Conservation (phyloP, 768 basidiomycete genomes). For the Termitomyces bulborhizus region DNA sequence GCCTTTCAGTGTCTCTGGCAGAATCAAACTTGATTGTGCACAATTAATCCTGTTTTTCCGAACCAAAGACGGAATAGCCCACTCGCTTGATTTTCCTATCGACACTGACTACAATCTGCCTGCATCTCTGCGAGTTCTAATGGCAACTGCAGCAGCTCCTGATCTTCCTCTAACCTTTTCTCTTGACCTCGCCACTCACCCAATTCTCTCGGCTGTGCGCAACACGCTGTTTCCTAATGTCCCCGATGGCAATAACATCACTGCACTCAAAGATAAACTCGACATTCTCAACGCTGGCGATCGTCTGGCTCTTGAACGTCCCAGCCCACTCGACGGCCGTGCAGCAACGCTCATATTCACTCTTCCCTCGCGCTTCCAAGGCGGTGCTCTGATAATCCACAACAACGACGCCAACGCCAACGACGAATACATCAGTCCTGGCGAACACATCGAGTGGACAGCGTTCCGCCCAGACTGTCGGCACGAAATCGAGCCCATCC, state of each 20-base stretch:
- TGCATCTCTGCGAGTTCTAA: conserved; percentile 59
- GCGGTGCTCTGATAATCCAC: conserved; percentile 58
- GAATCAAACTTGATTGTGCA: conserved; percentile 64
- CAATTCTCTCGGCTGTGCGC: conserved; percentile 72
- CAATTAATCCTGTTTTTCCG: conserved; percentile 73
- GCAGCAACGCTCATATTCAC: conserved; percentile 65
- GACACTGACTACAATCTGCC: conserved; percentile 70
- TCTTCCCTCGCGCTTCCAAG: conserved; percentile 68
- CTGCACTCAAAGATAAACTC: conserved; percentile 49
- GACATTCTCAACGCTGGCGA: conserved; percentile 57
- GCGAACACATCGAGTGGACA: no score
- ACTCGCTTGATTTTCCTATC: conserved; percentile 78
- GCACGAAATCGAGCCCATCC: no score
- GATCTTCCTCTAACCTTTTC: conserved; percentile 73
- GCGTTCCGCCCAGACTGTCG: no score
- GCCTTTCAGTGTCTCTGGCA: conserved; percentile 60
- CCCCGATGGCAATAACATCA: conserved; percentile 64
- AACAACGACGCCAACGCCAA: conserved; percentile 16
- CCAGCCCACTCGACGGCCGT: conserved; percentile 27
- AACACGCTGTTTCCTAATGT: conserved; percentile 67
- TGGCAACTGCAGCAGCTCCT: conserved; percentile 58
- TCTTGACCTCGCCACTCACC: conserved; percentile 69
- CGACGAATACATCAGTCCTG: no score
- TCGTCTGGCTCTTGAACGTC: no score
- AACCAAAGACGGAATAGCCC: conserved; percentile 73